Base-by-base conservation (phyloP, 2,329 filamentous ascomycete species). In the Alternaria dauci region DNA sequence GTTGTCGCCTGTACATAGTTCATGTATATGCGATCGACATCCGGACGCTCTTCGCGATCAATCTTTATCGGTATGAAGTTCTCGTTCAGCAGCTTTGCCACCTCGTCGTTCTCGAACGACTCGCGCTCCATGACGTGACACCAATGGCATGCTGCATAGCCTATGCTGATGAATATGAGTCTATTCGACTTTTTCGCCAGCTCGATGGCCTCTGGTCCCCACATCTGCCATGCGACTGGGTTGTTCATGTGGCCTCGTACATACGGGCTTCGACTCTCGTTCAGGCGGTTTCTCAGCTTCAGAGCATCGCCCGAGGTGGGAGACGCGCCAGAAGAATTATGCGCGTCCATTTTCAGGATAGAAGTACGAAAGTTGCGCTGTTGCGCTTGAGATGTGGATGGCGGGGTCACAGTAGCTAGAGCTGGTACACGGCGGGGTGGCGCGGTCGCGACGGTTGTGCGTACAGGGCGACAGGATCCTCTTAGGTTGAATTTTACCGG, bases 11-110 rank as follows among this genome's bases (percentile, higher is more conserved):
- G 93, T 41, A 97, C 90, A 78, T 97, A 99, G 81, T 97, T 97
- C 93, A 97, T 97, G 78, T 98, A 98, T 66, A 98, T 94, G 63
- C 91, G 89, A 75, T 99, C 95, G 66, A 98, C 88, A 75, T 98
- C 94, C 8, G 94, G 94, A 26, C 94, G 89, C 79, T 97, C 93
- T 79, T 99, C 95, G 61, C 94, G 88, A 79, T 99, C 95, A 72
- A 98, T 87, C 71, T 97, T 91, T 76, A 98, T 89, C 4, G 95
- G 94, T 44, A 99, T 88, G 78, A 98, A 99, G 58, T 88, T 87
- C 62, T 89, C 84, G 81, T 98, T 99, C 36, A 99, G 85, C 58
- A 97, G 84, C 25, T 87, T 81, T 16, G 95, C 93, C 62, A 97
- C 89, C 64, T 93, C 88, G 2, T 87, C 83, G 68, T 96, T 92